Evolutionary conservation across 192 early-diverging fungal species (phyloP).

Genomic region (Backusella australiensis): DNA sequence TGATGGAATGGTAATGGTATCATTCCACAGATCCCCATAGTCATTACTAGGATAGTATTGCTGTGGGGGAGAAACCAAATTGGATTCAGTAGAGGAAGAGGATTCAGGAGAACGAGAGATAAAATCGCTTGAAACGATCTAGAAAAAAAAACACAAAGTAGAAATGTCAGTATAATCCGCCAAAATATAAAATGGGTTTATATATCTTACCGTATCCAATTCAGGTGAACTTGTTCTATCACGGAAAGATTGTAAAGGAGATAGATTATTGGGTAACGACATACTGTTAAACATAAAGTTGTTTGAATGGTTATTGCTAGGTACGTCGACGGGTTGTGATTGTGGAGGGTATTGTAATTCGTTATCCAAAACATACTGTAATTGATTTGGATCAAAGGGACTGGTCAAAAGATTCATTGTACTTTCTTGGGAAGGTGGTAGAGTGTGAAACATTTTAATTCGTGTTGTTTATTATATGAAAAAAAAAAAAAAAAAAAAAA

Average conservation of each 20-base stretch:
- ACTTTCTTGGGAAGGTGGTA: neutral
- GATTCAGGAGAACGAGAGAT: constrained; percentile 12
- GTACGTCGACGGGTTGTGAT: neutral
- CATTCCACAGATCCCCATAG: neutral
- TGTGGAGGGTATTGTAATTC: neutral
- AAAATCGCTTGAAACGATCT: neutral
- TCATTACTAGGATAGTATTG: neutral
- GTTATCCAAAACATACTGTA: neutral
- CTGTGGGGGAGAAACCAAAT: constrained; percentile 2
- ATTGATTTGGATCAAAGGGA: neutral
- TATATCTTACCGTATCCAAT: neutral
- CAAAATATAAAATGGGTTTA: neutral
- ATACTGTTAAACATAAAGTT: neutral
- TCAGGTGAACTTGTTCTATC: neutral
- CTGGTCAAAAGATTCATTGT: constrained; percentile 6
- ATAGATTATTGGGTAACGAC: neutral
- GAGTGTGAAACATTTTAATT: neutral
- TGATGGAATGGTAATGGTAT: neutral
- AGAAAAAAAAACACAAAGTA: neutral
- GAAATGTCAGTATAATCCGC: neutral
- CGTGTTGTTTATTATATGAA: neutral
- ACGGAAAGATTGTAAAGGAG: neutral
- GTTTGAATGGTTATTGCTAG: neutral
- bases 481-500: neutral
- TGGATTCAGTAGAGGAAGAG: constrained; percentile 10